Evolutionary conservation across 208 protist species (phyloP), one percentile per base, ranked within the genome.

Genomic region (Trypanosoma platydactyli): DNA sequence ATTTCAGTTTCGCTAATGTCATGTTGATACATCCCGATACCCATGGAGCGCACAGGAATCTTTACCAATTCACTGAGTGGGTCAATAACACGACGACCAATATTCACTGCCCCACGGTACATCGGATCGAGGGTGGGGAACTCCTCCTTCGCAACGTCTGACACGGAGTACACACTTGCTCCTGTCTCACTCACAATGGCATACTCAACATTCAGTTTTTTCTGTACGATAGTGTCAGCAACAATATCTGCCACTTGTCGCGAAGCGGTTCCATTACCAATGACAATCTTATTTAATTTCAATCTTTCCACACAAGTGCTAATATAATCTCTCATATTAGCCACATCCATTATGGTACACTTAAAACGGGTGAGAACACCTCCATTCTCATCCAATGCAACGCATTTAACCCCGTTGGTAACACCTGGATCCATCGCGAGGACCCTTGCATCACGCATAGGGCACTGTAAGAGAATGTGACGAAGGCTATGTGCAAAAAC

Each of bases 11-110:
- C 82, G 49, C 84, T 84, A 22, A 95, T 79, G 68, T 97, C 92
- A 71, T 95, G 84, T 72, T 97, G 92, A 73, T 97, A 97, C 85
- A 93, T 89, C 20, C 92, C 92, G 38, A 97, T 92, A 30, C 92
- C 92, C 79, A 97, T 86, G 68, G 80, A 84, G 42, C 77, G 79
- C 38, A 94, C 88, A 1, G 88, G 85, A 54, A 97, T 88, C 78
- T 95, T 97, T 9, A 94, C 88, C 22, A 95, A 76, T 70, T 97
- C 92, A 54, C 87, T 84, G 15, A 97, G 78, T 24, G 92, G 92
- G 71, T 97, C 89, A 42, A 92, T 86, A 57, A 97, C 84, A 41
- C 92, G 88, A 11, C 92, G 80, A 62, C 87, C 92, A 69, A 97
- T 89, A 73, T 77, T 94, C 41, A 94, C 88, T 11, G 89, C 88